These are phyloP conservation scores for Trametopsis cervina DNA, from an alignment of 768 basidiomycete species.

Conservation along the genomic window DNA sequence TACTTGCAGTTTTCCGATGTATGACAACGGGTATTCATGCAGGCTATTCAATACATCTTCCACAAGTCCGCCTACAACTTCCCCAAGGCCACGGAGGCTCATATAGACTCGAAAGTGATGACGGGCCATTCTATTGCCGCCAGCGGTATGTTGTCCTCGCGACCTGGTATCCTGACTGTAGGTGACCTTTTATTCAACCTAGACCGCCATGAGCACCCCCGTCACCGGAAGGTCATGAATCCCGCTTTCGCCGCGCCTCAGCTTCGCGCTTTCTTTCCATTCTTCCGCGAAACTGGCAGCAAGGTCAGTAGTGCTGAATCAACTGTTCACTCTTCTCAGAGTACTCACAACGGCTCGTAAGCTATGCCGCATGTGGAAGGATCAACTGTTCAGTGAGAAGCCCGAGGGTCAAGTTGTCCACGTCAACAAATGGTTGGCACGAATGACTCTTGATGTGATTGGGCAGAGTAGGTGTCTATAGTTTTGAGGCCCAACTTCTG, in stretches of 20 bases:
- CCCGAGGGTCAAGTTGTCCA: constrained; percentile 20
- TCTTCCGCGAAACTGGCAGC: constrained; percentile 20
- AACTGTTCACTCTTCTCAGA: too few relatives aligned
- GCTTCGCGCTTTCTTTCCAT: constrained; percentile 19
- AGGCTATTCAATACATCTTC: constrained; percentile 11
- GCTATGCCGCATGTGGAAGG: constrained; percentile 11
- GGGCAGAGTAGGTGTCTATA: constrained; percentile 29
- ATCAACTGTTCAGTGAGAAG: constrained; percentile 33
- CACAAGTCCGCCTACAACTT: constrained; percentile 11
- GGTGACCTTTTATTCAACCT: too few relatives aligned
- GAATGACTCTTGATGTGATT: constrained; percentile 32
- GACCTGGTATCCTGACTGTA: too few relatives aligned
- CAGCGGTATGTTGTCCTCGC: constrained; percentile 3
- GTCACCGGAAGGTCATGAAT: constrained; percentile 29
- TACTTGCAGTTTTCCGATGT: too few relatives aligned
- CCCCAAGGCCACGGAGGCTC: constrained; percentile 7
- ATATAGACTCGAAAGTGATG: background rate
- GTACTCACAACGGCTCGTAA: too few relatives aligned
- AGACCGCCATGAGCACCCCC: constrained; percentile 21
- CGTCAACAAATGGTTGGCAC: constrained; percentile 28
- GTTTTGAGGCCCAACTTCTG: too few relatives aligned
- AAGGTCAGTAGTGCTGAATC: too few relatives aligned
- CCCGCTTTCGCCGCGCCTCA: constrained; percentile 26
- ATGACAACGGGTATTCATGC: too few relatives aligned
- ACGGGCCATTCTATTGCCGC: constrained; percentile 8